Base-by-base conservation (phyloP, 2,329 filamentous ascomycete genomes). In the Pestalotiopsis fici region DNA sequence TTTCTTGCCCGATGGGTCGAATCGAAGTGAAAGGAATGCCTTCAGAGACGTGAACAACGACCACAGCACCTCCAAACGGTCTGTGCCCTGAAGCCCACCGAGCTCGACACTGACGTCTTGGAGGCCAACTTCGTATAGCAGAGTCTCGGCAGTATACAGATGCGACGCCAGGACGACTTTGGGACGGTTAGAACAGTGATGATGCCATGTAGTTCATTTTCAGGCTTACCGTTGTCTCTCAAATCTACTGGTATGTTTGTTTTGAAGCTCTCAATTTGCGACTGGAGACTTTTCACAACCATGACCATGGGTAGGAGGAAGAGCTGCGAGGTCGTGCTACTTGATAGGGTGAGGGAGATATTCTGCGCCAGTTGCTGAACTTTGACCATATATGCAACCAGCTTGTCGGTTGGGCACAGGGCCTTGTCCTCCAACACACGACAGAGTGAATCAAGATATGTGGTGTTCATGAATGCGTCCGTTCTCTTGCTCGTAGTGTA, bases 321-420 rank as follows among this genome's bases (percentile, higher is more conserved):
- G 2, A 66, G 50, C 28, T 79, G 80, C 73, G 78, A 77, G 39
- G 13, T 31, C 27, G 15, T 35, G 31, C 18, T 37, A 4, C 74
- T 54, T 71, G 73, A 70, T 70, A 85, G 78, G 1, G 81, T 79
- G 31, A 81, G 72, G 4, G 80, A 80, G 54, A 86, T 85, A 4
- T 80, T 79, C 71, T 87, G 85, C 0, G 82, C 77, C 1, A 87
- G 76, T 71, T 83, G 82, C 74, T 87, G 84, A 6, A 82, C 78
- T 67, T 79, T 80, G 69, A 86, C 80, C 3, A 87, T 78, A 65
- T 82, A 78, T 12, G 85, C 77, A 4, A 85, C 75, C 4, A 83
- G 78, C 56, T 79, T 74, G 63, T 87, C 85, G 0, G 80, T 81
- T 0, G 81, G 78, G 54, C 78, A 78, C 66, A 85, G 82, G 71